Base-by-base conservation (phyloP, 495 filamentous ascomycete species). In the Neurospora sp. region DNA sequence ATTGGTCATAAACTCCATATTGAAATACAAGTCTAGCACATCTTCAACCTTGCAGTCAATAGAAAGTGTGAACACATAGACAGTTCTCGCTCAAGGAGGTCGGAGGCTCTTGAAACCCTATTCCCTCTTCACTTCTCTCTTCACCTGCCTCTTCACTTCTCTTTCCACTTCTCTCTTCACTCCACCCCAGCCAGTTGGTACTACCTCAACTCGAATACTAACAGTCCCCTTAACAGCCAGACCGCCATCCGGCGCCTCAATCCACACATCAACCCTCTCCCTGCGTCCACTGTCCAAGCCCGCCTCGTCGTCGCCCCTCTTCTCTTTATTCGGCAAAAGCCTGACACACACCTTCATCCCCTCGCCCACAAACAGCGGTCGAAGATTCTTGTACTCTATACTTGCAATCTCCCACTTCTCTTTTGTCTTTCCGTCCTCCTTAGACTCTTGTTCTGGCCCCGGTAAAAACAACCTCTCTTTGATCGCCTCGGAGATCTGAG, bases 301-400 rank as follows among this genome's bases (percentile, higher is more conserved):
- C 77, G 73, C 72, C 70, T 9, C 42, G 41, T 7, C 14, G 18
- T 8, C 9, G 18, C 18, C n/a, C 18, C n/a, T 44, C 42, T 41
- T 16, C 39, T 74, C 70, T 31, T 75, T 76, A 10, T 70, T 74
- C 12, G 40, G 35, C 59, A 82, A 85, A 39, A 75, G 75, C 72
- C 83, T 86, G 2, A 87, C 80, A 75, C 92, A 93, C 14, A 94
- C 80, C 11, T 74, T 83, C 79, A 92, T 78, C 54, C 86, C 78
- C 79, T 96, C 91, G 31, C 88, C 87, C 3, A 88, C 91, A 82
- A 91, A 95, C 18, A 98, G 81, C 59, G 95, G 93, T 20, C 91
- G 88, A n/a, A 97, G 75, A 78, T 97, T 97, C 39, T 86, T 88
- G 78, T 98, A 98, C 48, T 92, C 86, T 54, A 98, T 86, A 1